Conservation (phyloP, 148 eudicot species). For the Vaccinium myrtillus region DNA sequence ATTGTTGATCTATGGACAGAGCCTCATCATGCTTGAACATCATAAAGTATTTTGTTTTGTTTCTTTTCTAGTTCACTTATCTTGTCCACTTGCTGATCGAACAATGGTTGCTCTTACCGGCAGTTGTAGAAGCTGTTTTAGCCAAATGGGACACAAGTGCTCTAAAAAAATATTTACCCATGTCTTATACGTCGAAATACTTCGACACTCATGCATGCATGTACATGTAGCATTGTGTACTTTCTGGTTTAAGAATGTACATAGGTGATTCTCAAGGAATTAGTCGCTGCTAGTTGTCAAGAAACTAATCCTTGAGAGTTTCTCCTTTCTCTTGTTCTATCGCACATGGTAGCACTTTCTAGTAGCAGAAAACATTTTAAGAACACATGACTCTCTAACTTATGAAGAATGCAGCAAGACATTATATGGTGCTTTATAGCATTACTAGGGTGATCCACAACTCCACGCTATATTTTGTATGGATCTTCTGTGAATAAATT, state of each 20-base stretch:
- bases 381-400: no score
- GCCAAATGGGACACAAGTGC: neutral
- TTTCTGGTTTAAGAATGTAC: neutral
- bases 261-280: neutral
- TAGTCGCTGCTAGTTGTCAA: neutral
- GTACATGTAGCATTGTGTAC: neutral
- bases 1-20: neutral
- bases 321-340: neutral
- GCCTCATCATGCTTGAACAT: neutral
- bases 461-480: neutral
- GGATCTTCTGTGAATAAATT: neutral
- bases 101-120: neutral
- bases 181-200: neutral
- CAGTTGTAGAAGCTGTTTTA: neutral
- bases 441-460: no score
- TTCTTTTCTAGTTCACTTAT: neutral
- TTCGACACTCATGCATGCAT: neutral
- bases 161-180: neutral
- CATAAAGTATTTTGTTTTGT: neutral
- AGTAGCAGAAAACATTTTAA: neutral
- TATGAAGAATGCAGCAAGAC: neutral
- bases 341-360: neutral
- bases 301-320: neutral
- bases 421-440: neutral
- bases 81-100: neutral